Percentiles rank a stretch among this genome's conserved stretches.
phyloP scores from a whole-genome alignment of 2,329 filamentous ascomycete genomes.

The Canariomyces notabilis region DNA sequence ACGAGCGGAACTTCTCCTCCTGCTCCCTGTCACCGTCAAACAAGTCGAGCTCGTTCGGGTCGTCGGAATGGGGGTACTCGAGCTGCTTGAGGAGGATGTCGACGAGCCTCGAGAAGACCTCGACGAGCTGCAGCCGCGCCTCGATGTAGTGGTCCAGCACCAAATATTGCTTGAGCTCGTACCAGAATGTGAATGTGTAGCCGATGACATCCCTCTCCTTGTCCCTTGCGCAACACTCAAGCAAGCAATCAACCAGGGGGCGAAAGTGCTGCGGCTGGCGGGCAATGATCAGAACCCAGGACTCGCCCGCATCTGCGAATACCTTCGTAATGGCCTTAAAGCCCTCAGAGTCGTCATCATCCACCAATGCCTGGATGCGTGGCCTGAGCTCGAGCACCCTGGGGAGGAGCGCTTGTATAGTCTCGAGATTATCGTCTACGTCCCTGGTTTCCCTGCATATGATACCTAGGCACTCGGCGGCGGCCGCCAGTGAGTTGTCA shows the following conservation, averaged over 20 bases:
- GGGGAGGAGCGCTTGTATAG: slow-evolving; percentile 79
- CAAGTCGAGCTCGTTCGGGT: slow-evolving; percentile 69
- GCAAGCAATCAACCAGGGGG: slow-evolving; percentile 77
- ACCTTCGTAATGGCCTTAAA: slow-evolving; percentile 87
- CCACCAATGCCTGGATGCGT: slow-evolving; percentile 68
- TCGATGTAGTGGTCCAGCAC: slow-evolving; percentile 85
- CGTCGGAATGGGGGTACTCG: slow-evolving; percentile 75
- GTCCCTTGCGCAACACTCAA: slow-evolving; percentile 88
- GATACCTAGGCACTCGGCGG: slow-evolving; percentile 86
- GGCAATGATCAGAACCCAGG: slow-evolving; percentile 90
- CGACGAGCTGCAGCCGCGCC: slow-evolving; percentile 68
- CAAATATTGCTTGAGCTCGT: slow-evolving; percentile 94
- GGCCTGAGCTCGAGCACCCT: slow-evolving; percentile 70
- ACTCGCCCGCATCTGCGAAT: slow-evolving; percentile 87
- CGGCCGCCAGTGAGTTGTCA: slow-evolving; percentile 76
- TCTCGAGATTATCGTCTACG: slow-evolving; percentile 80
- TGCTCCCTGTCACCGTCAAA: slow-evolving; percentile 95
- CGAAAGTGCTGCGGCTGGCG: slow-evolving; percentile 77
- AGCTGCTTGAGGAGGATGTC: slow-evolving; percentile 90
- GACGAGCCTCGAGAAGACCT: slow-evolving; percentile 83
- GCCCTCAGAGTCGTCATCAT: slow-evolving; percentile 76
- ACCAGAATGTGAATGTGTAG: slow-evolving; percentile 96
- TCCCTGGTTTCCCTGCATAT: slow-evolving; percentile 90
- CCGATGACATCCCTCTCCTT: slow-evolving; percentile 87
- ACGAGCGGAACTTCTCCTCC: slow-evolving; percentile 95